Percentiles rank a stretch among this genome's conserved stretches.
phyloP scores from a whole-genome alignment of 148 eudicot species.

The Salicornia ramosissima region DNA sequence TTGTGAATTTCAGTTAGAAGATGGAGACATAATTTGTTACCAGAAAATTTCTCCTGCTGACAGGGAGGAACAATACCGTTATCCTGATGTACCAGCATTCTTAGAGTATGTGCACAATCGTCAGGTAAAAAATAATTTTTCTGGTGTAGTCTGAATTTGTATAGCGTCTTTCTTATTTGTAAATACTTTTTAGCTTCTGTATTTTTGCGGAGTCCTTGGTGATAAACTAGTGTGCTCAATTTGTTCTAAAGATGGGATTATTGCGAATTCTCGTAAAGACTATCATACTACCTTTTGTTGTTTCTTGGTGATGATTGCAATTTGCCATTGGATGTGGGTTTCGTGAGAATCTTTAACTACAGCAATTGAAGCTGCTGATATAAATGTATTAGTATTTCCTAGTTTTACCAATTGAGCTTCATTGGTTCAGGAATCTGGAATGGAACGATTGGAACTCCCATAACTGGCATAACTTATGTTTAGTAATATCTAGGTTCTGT shows the following conservation, averaged over 20 bases:
- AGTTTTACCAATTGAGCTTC: no score
- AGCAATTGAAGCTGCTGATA: no score
- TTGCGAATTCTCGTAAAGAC: no score
- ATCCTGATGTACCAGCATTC: slow-evolving; percentile 75
- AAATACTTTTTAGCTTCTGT: background rate
- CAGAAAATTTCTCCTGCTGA: slow-evolving; percentile 58
- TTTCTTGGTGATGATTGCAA: background rate
- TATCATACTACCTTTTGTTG: background rate
- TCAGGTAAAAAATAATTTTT: slow-evolving; percentile 45
- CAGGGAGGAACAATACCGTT: slow-evolving; percentile 43
- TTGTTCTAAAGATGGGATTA: no score
- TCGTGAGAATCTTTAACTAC: no score
- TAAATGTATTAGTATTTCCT: no score
- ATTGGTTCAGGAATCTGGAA: no score
- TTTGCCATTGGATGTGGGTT: background rate
- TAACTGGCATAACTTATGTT: no score
- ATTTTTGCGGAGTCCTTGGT: background rate
- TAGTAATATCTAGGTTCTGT: no score
- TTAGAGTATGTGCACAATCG: slow-evolving; percentile 93
- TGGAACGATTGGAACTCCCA: no score
- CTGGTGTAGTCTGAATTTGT: background rate
- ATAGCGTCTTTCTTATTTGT: background rate
- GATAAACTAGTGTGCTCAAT: background rate
- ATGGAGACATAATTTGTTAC: slow-evolving; percentile 95
- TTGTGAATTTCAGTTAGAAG: slow-evolving; percentile 59